A percentile compares a stretch with the other conserved stretches of the same genome.
Evolutionary conservation across 176 grass and related monocot genomes (phyloP).

Genomic region (Elymus sibiricus): DNA sequence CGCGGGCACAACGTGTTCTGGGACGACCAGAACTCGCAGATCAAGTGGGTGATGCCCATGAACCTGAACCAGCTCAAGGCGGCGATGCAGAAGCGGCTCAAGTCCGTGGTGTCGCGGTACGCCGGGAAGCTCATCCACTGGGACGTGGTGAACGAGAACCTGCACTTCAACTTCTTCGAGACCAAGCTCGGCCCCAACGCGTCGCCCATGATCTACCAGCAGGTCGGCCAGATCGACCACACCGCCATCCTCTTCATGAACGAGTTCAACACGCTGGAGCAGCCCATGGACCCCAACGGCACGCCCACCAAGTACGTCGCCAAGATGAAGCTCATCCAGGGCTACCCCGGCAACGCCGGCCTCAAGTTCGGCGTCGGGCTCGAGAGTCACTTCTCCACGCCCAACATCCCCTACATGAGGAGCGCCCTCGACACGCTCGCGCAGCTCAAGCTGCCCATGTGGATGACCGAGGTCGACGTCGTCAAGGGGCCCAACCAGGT

Average conservation of each 20-base stretch:
- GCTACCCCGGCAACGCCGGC: constrained; percentile 1
- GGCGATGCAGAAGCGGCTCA: constrained; percentile 24
- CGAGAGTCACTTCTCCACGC: constrained; percentile 50
- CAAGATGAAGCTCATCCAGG: constrained; percentile 37
- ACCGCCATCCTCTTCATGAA: constrained; percentile 47
- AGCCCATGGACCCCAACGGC: constrained; percentile 26
- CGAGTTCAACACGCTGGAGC: constrained; percentile 57
- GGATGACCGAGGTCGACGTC: constrained; percentile 76
- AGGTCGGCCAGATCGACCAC: constrained; percentile 32
- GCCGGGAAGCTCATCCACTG: constrained; percentile 43
- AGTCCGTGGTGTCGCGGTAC: constrained; percentile 19
- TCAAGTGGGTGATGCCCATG: background rate
- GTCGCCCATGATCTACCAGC: constrained; percentile 38
- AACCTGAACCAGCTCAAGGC: background rate
- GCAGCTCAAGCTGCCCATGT: constrained; percentile 47
- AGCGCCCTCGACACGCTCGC: constrained; percentile 47
- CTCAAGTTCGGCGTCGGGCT: constrained; percentile 47
- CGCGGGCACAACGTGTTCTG: constrained; percentile 68
- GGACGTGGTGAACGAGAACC: constrained; percentile 71
- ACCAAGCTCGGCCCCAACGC: constrained; percentile 30
- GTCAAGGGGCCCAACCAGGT: constrained; percentile 33
- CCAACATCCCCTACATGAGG: constrained; percentile 52
- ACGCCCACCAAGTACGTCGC: constrained; percentile 39
- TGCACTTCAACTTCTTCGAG: constrained; percentile 65
- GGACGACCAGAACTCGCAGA: constrained; percentile 35